Evolutionary conservation across 73 alveolate genomes (phyloP), one percentile per base, ranked within the genome.

Genomic region (Paramecium pentaurelia): DNA sequence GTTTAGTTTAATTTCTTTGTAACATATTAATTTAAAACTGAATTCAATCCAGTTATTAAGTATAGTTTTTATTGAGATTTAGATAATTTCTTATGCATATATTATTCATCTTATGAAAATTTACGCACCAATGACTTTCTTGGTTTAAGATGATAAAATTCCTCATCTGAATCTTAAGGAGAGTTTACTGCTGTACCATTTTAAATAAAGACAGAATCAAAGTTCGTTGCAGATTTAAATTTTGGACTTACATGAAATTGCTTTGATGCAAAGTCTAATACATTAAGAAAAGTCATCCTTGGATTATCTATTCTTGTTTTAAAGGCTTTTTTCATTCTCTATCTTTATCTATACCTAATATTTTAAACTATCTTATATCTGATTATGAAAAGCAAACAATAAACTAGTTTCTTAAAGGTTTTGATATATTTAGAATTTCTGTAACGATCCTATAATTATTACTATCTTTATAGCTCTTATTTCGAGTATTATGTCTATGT

Each of bases 111-210:
- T 60, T 18, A 25, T 20, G 83, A 20, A 22, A 27, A 60, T 6
- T 60, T 60, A 11, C 11, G 38, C 1, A 60, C 27, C 27, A 60
- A 60, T 4, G 83, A 60, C 27, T 60, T 60, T 34, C 45, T 71
- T 34, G 86, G 86, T 71, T 71, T 71, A 12, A 71, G 58, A 34
- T 71, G 86, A 71, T 71, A 71, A 71, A 34, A 71, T 71, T 71
- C 86, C 28, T 71, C 86, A 71, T 71, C 86, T 12, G 86, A 71
- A 37, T 60, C 83, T 60, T 71, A 11, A 30, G 83, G 83, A 60
- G 83, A 60, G 22, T 60, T 60, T 25, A 60, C 38, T 25, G 45
- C 49, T 60, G 83, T 60, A 60, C 8, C 27, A 25, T 60, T 60
- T 34, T 60, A 8, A 25, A 37, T 60, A 10, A 4, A 30, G 20